Evolutionary conservation across 2,329 filamentous ascomycete genomes (phyloP).

Genomic region (Didymella lethalis): DNA sequence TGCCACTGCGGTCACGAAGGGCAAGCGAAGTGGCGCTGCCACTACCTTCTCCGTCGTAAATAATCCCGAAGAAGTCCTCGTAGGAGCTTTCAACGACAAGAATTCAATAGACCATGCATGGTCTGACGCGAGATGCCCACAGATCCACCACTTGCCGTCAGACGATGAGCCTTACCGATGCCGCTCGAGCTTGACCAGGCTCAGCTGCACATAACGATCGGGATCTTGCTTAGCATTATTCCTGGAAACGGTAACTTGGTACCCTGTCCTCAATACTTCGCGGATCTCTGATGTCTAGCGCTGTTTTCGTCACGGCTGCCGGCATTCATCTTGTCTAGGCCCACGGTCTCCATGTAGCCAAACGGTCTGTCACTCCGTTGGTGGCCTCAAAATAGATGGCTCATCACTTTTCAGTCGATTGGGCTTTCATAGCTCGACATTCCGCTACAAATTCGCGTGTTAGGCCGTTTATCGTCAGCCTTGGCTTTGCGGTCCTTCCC

Average conservation of each 20-base stretch:
- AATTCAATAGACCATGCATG: constrained; percentile 28
- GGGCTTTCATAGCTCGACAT: constrained; percentile 7
- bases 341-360: constrained; percentile 22
- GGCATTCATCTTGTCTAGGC: constrained; percentile 18
- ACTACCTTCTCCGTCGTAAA: neutral
- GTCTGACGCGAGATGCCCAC: constrained; percentile 21
- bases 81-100: constrained; percentile 6
- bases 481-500: neutral
- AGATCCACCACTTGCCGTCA: constrained; percentile 11
- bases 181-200: constrained; percentile 10
- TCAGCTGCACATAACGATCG: neutral
- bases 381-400: constrained; percentile 6
- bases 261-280: constrained; percentile 10
- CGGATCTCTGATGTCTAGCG: constrained; percentile 22
- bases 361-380: neutral
- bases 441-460: constrained; percentile 21
- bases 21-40: constrained; percentile 10
- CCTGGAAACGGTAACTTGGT: constrained; percentile 14
- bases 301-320: constrained; percentile 23
- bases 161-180: constrained; percentile 5
- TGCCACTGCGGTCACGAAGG: neutral
- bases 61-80: neutral
- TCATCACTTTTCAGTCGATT: neutral
- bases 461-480: constrained; percentile 18
- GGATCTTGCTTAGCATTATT: constrained; percentile 12